Evolutionary conservation across 345 rosid species (phyloP).

Genomic region (Acer negundo): DNA sequence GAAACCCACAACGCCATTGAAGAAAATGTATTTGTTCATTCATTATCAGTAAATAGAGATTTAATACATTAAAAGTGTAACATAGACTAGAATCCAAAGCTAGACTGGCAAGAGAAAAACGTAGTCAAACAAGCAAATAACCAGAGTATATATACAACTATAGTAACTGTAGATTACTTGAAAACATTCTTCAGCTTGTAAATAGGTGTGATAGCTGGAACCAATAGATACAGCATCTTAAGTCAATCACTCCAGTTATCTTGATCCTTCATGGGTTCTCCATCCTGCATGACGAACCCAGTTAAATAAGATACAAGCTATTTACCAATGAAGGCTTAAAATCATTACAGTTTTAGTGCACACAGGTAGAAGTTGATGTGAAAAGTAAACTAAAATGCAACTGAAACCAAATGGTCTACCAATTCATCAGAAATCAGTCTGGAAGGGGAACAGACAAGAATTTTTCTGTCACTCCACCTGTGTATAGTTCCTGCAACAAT

Average conservation of each 20-base stretch:
- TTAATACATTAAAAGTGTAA: not conserved
- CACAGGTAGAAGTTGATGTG: not conserved
- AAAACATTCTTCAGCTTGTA: not conserved
- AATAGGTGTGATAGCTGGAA: not conserved
- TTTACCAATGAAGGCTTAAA: not conserved
- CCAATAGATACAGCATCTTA: not conserved
- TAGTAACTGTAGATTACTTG: not conserved
- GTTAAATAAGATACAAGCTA: conserved; percentile 2
- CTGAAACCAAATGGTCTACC: not conserved
- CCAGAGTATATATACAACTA: not conserved
- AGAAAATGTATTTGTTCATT: not conserved
- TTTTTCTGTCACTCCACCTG: too few species aligned
- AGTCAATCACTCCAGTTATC: conserved; percentile 78
- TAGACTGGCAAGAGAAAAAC: not conserved
- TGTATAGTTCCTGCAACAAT: too few species aligned
- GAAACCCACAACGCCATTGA: not conserved
- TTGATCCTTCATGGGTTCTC: conserved; percentile 42
- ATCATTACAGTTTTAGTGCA: not conserved
- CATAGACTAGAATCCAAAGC: not conserved
- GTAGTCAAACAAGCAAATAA: not conserved
- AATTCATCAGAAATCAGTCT: too few species aligned
- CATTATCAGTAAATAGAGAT: not conserved
- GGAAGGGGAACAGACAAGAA: too few species aligned
- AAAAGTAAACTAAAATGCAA: not conserved
- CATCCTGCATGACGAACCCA: conserved; percentile 44